Evolutionary conservation across 73 alveolate genomes (phyloP).

Genomic region (Tetrahymena borealis): DNA sequence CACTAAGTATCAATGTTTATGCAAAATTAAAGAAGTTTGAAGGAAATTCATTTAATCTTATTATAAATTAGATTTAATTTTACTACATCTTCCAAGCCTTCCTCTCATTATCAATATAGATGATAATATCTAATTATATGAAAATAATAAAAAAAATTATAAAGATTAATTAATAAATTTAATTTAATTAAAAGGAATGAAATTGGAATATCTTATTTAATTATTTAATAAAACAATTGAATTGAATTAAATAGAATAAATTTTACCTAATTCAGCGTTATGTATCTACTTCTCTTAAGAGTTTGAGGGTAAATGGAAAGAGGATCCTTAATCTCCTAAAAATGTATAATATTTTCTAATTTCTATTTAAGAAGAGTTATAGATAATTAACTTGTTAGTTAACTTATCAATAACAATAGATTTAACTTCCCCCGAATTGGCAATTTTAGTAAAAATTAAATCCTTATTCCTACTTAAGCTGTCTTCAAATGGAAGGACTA

Average conservation of each 20-base stretch:
- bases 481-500: neutral
- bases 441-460: neutral
- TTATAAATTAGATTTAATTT: neutral
- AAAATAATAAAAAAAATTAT: neutral
- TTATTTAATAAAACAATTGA: too few relatives aligned
- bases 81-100: neutral
- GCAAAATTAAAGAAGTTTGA: neutral
- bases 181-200: neutral
- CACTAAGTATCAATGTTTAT: neutral
- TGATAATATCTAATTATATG: neutral
- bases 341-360: neutral
- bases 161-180: too few relatives aligned
- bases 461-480: neutral
- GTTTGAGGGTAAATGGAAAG: neutral
- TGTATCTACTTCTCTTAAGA: neutral
- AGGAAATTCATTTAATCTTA: neutral
- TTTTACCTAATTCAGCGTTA: neutral
- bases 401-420: neutral
- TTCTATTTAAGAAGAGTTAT: neutral
- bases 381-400: neutral
- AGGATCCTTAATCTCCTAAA: neutral
- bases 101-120: neutral
- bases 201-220: neutral
- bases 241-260: too few relatives aligned
- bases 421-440: neutral